Conservation (phyloP, 2,329 filamentous ascomycete genomes). For the Coniella vitis region DNA sequence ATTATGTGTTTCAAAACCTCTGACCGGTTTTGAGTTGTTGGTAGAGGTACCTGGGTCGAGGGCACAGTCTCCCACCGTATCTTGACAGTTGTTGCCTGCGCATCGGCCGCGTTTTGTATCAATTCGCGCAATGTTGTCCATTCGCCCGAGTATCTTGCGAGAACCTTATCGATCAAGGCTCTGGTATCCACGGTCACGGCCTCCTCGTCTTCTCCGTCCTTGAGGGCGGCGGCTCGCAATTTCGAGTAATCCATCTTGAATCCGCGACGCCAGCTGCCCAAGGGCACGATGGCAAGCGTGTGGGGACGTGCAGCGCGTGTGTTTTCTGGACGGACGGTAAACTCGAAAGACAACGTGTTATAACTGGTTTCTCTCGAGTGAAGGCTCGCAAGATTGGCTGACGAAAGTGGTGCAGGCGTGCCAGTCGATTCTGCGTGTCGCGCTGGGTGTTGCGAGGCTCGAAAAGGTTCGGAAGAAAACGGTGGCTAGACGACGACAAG, state of each 20-base stretch:
- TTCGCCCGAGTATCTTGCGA: conserved; percentile 93
- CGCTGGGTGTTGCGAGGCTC: too few relatives aligned
- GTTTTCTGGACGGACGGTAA: background rate
- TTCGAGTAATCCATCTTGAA: conserved; percentile 61
- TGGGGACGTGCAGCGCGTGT: background rate
- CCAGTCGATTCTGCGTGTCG: too few relatives aligned
- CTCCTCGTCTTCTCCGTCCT: conserved; percentile 83
- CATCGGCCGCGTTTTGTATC: conserved; percentile 97
- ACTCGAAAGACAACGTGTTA: background rate
- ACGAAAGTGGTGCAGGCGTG: background rate
- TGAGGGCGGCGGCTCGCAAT: conserved; percentile 80
- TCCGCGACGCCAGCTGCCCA: conserved; percentile 1
- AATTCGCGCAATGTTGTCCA: conserved; percentile 87
- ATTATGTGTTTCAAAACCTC: conserved; percentile 76
- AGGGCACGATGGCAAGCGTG: conserved; percentile 4
- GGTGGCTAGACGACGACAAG: too few relatives aligned
- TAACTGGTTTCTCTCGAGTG: too few relatives aligned
- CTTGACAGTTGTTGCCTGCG: conserved; percentile 79
- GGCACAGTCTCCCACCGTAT: conserved; percentile 90
- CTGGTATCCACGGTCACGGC: conserved; percentile 97
- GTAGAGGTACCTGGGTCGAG: conserved; percentile 69
- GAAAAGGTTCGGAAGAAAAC: background rate
- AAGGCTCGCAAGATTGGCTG: background rate
- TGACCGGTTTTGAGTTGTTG: conserved; percentile 55
- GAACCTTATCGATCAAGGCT: conserved; percentile 93